phyloP scores from a whole-genome alignment of 1,284 basidiomycete genomes.

The Apiotrichum brassicae region DNA sequence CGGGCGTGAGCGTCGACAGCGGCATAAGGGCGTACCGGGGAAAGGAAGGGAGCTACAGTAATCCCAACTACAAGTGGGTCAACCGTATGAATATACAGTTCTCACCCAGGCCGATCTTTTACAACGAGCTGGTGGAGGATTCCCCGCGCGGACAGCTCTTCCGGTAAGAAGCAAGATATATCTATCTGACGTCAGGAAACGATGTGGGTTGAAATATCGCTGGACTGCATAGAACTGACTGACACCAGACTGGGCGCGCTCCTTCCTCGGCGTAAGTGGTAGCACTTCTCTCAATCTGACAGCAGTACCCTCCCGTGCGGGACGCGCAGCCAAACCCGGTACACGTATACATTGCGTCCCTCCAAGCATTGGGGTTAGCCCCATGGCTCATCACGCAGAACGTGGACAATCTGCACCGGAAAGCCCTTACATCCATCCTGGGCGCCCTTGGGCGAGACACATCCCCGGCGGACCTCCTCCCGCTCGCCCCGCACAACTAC shows the following conservation, averaged over 20 bases:
- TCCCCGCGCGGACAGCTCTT: slow-evolving; percentile 62
- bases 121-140: slow-evolving; percentile 72
- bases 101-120: slow-evolving; percentile 51
- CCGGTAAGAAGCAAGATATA: slow-evolving; percentile 51
- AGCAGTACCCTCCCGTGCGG: slow-evolving; percentile 65
- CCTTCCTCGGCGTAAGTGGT: slow-evolving; percentile 52
- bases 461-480: background rate
- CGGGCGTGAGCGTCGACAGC: slow-evolving; percentile 85
- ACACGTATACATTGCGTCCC: slow-evolving; percentile 74
- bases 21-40: slow-evolving; percentile 85
- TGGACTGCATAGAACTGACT: background rate
- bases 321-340: slow-evolving; percentile 76
- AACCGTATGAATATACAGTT: too few species aligned
- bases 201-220: slow-evolving; percentile 39
- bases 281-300: background rate
- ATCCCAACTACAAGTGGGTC: slow-evolving; percentile 82
- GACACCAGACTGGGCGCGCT: slow-evolving; percentile 60
- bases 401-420: slow-evolving; percentile 79
- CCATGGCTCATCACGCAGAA: slow-evolving; percentile 79
- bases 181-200: slow-evolving; percentile 31
- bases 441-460: background rate
- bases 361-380: slow-evolving; percentile 63
- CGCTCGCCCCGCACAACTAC: slow-evolving; percentile 25
- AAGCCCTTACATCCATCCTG: slow-evolving; percentile 53
- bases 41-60: slow-evolving; percentile 74